A percentile compares a stretch with the other conserved stretches of the same genome.
Evolutionary conservation across 257 asterid species (phyloP).

Genomic region (Ophiorrhiza pumila): DNA sequence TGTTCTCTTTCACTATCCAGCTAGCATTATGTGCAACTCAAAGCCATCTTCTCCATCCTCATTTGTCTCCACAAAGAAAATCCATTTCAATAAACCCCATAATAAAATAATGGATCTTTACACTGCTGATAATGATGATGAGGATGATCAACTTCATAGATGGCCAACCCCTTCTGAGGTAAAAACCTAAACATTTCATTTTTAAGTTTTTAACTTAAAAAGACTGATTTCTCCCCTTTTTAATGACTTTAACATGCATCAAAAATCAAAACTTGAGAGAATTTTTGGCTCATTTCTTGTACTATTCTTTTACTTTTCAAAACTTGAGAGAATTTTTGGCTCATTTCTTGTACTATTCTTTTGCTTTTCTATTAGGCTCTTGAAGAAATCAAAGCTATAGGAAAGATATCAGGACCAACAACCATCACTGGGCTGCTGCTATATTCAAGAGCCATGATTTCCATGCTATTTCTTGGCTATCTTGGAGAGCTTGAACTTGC

Average conservation of each 20-base stretch:
- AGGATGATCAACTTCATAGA: conserved; percentile 48
- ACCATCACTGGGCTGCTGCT: conserved; percentile 70
- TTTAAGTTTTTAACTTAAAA: no score
- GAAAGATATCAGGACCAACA: conserved; percentile 80
- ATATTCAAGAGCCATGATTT: conserved; percentile 87
- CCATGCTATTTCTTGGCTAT: conserved; percentile 88
- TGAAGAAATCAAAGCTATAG: conserved; percentile 77
- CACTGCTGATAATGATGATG: conserved; percentile 19
- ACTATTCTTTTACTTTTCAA: background rate
- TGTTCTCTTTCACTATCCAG: background rate
- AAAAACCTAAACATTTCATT: background rate
- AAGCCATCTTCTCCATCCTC: conserved; percentile 73
- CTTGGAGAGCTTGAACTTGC: conserved; percentile 93
- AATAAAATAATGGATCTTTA: conserved; percentile 36
- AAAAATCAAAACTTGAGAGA: background rate
- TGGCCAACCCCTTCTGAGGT: conserved; percentile 85
- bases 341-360: conserved; percentile 5
- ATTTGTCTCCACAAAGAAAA: conserved; percentile 42
- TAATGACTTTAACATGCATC: background rate
- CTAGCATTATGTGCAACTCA: conserved; percentile 57
- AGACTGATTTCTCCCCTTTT: background rate
- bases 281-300: conserved; percentile 1
- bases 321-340: background rate
- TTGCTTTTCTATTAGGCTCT: conserved; percentile 40
- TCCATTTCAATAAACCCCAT: conserved; percentile 45